Conservation (phyloP, 192 early-diverging fungal species). For the Entophlyctis helioformis region DNA sequence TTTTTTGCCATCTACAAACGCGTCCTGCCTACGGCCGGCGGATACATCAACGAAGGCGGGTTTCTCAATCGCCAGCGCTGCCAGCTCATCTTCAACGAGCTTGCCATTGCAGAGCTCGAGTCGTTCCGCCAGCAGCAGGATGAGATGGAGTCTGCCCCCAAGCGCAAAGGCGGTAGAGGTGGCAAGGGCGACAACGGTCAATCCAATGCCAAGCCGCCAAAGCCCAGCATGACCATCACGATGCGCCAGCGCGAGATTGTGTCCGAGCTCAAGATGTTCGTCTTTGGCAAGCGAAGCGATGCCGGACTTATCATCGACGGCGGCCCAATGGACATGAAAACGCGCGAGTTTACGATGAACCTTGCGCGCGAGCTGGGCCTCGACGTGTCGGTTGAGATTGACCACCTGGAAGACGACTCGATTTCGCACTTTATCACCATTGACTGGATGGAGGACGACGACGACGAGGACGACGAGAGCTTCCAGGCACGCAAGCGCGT, state of each 20-base stretch:
- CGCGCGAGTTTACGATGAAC: slow-evolving; percentile 49
- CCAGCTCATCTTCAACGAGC: slow-evolving; percentile 66
- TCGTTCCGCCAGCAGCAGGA: too few relatives aligned
- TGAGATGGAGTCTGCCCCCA: too few relatives aligned
- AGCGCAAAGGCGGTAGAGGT: too few relatives aligned
- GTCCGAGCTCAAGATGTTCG: too few relatives aligned
- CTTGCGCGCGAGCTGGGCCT: slow-evolving; percentile 28
- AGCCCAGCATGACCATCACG: too few relatives aligned
- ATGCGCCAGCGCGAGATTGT: too few relatives aligned
- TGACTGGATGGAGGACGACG: slow-evolving; percentile 49
- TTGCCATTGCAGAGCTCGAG: too few relatives aligned
- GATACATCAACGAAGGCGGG: slow-evolving; percentile 79
- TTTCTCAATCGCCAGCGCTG: slow-evolving; percentile 59
- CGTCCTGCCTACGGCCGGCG: slow-evolving; percentile 56
- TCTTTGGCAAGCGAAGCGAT: too few relatives aligned
- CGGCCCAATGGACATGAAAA: too few relatives aligned
- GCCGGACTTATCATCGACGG: too few relatives aligned
- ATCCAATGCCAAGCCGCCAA: too few relatives aligned
- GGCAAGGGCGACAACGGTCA: too few relatives aligned
- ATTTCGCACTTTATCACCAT: slow-evolving; percentile 16
- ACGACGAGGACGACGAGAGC: slow-evolving; percentile 42
- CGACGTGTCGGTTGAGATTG: slow-evolving; percentile 23
- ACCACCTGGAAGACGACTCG: slow-evolving; percentile 23
- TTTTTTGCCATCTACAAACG: slow-evolving; percentile 84
- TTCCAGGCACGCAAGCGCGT: slow-evolving; percentile 33